A percentile compares a stretch with the other conserved stretches of the same genome.
Evolutionary conservation across 305 asterid genomes (phyloP).

Genomic region (Fraxinus sp.): DNA sequence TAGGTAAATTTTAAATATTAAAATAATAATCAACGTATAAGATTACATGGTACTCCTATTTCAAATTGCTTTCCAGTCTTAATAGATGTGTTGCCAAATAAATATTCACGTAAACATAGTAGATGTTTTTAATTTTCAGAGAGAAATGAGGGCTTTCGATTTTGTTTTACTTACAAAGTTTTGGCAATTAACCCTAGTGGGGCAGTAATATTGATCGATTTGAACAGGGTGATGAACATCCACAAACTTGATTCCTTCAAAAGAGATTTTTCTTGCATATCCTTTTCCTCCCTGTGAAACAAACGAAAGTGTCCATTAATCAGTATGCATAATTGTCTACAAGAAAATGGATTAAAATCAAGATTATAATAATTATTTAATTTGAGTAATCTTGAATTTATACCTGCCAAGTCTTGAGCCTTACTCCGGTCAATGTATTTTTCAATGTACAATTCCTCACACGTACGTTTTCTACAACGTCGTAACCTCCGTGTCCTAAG

Average conservation of each 20-base stretch:
- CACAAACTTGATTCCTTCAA: conserved; percentile 44
- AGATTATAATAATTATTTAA: neutral
- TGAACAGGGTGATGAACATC: conserved; percentile 53
- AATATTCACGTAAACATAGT: neutral
- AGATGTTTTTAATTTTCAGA: neutral
- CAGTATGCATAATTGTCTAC: neutral
- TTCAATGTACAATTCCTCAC: conserved; percentile 51
- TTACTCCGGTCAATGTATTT: conserved; percentile 51
- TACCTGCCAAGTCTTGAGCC: conserved; percentile 66
- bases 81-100: neutral
- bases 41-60: neutral
- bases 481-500: conserved; percentile 53
- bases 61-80: neutral
- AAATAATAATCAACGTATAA: neutral
- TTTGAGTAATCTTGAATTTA: neutral
- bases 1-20: neutral
- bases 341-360: neutral
- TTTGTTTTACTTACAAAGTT: conserved; percentile 24
- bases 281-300: conserved; percentile 55
- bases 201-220: conserved; percentile 63
- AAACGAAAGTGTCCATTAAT: neutral
- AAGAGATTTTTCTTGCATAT: conserved; percentile 49
- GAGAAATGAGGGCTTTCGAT: neutral
- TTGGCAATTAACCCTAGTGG: conserved; percentile 45
- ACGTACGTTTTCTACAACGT: conserved; percentile 52